Evolutionary conservation across 2,329 filamentous ascomycete genomes (phyloP).

Genomic region (Colletotrichum echinochloae): DNA sequence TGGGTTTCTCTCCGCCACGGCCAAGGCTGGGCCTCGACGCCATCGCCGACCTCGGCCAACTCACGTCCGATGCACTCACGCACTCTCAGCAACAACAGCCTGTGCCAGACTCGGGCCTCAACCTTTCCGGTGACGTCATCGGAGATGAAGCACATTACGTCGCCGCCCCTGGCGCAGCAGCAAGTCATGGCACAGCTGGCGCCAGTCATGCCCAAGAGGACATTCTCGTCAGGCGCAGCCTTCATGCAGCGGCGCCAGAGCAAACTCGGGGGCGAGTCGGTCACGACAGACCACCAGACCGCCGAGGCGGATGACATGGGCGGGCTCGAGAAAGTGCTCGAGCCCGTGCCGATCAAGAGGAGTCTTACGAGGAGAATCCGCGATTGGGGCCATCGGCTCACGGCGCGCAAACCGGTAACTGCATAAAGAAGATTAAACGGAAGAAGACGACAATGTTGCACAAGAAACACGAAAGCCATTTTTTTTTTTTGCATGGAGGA

Average conservation of each 20-base stretch:
- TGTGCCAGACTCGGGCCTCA: slow-evolving; percentile 28
- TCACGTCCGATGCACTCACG: slow-evolving; percentile 24
- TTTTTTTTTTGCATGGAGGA: slow-evolving; percentile 14
- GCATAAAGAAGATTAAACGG: slow-evolving; percentile 19
- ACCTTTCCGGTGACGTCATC: slow-evolving; percentile 32
- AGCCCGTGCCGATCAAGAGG: slow-evolving; percentile 19
- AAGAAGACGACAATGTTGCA: background rate
- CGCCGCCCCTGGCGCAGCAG: slow-evolving; percentile 26
- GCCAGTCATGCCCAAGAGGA: slow-evolving; percentile 34
- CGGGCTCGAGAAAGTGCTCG: slow-evolving; percentile 6
- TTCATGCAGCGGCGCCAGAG: slow-evolving; percentile 44
- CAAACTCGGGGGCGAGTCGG: slow-evolving; percentile 32
- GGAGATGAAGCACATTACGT: slow-evolving; percentile 8
- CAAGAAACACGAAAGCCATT: slow-evolving; percentile 15
- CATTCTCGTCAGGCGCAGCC: slow-evolving; percentile 44
- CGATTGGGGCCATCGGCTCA: slow-evolving; percentile 39
- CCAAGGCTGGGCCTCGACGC: slow-evolving; percentile 40
- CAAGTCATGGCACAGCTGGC: slow-evolving; percentile 11
- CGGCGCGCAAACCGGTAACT: slow-evolving; percentile 8
- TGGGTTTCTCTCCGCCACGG: slow-evolving; percentile 44
- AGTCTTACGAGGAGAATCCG: slow-evolving; percentile 31
- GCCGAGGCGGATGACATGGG: slow-evolving; percentile 26
- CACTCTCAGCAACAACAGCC: slow-evolving; percentile 14
- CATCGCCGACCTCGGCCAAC: slow-evolving; percentile 10
- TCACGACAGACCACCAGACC: slow-evolving; percentile 19